Percentiles rank a stretch among this genome's conserved stretches.
phyloP scores from a whole-genome alignment of 495 filamentous ascomycete species.

The Penicillium verhagenii region DNA sequence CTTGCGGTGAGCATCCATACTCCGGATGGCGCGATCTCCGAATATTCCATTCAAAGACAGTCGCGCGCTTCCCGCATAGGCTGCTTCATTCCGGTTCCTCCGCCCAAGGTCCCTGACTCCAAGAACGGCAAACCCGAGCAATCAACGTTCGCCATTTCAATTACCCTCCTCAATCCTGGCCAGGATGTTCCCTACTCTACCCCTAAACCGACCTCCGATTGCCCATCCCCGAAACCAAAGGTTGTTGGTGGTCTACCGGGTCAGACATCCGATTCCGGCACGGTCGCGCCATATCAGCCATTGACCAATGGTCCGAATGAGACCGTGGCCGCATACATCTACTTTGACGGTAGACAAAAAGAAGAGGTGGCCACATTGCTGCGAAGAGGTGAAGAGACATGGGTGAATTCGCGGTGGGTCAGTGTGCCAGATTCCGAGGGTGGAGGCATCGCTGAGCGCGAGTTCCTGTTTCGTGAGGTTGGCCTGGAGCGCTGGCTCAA shows the following conservation, averaged over 20 bases:
- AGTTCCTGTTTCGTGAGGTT: constrained; percentile 97
- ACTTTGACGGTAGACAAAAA: constrained; percentile 93
- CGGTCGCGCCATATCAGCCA: constrained; percentile 82
- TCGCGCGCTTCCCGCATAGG: constrained; percentile 87
- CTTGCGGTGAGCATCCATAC: constrained; percentile 96
- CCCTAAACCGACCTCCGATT: constrained; percentile 67
- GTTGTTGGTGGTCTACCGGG: constrained; percentile 71
- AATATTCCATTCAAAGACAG: constrained; percentile 94
- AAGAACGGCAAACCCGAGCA: constrained; percentile 75
- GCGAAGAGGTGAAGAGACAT: constrained; percentile 92
- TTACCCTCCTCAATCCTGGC: constrained; percentile 88
- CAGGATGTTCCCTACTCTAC: constrained; percentile 87
- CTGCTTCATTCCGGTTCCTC: constrained; percentile 93
- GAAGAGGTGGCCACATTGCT: constrained; percentile 96
- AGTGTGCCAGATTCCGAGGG: constrained; percentile 88
- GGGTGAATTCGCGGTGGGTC: constrained; percentile 98
- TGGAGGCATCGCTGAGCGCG: constrained; percentile 90
- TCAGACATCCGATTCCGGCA: constrained; percentile 43
- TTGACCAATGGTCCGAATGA: constrained; percentile 88
- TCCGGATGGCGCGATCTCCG: constrained; percentile 80
- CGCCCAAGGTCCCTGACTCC: constrained; percentile 69
- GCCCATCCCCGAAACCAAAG: constrained; percentile 75
- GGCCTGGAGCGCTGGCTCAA: constrained; percentile 95
- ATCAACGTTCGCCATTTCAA: constrained; percentile 93
- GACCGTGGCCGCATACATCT: constrained; percentile 97